These are phyloP conservation scores for Penicillium coffeae DNA, from an alignment of 495 filamentous ascomycete species.

Conservation along the genomic window DNA sequence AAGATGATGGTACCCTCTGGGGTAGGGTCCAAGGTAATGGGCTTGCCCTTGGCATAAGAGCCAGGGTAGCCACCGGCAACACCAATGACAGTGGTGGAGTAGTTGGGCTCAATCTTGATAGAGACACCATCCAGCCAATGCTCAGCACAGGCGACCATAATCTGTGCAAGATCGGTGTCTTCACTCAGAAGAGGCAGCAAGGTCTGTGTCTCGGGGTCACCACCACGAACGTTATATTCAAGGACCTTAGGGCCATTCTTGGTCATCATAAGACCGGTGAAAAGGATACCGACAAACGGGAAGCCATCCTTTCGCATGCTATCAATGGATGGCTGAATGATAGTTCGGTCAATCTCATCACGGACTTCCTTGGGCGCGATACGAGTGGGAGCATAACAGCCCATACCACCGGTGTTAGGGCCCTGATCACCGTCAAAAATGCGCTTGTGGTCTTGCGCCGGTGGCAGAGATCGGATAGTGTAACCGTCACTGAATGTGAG, in stretches of 20 bases:
- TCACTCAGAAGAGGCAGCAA: slow-evolving; percentile 73
- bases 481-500: slow-evolving; percentile 88
- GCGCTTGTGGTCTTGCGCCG: slow-evolving; percentile 95
- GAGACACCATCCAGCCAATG: slow-evolving; percentile 66
- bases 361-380: slow-evolving; percentile 73
- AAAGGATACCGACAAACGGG: slow-evolving; percentile 83
- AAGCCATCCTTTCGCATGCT: slow-evolving; percentile 77
- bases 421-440: slow-evolving; percentile 88
- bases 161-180: slow-evolving; percentile 83
- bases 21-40: slow-evolving; percentile 57
- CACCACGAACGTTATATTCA: slow-evolving; percentile 96
- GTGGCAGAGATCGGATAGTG: slow-evolving; percentile 76
- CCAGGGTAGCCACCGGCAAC: slow-evolving; percentile 95
- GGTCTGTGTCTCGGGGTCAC: slow-evolving; percentile 95
- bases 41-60: slow-evolving; percentile 74
- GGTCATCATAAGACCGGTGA: slow-evolving; percentile 96
- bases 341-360: slow-evolving; percentile 71
- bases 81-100: slow-evolving; percentile 86
- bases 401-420: slow-evolving; percentile 97
- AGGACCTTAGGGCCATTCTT: slow-evolving; percentile 79
- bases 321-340: slow-evolving; percentile 85
- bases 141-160: slow-evolving; percentile 83
- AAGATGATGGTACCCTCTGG: slow-evolving; percentile 67
- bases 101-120: slow-evolving; percentile 63
- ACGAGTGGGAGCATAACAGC: slow-evolving; percentile 88